These are phyloP conservation scores for Micromonas pusilla DNA, from an alignment of 139 green algal species.

Conservation along the genomic window DNA sequence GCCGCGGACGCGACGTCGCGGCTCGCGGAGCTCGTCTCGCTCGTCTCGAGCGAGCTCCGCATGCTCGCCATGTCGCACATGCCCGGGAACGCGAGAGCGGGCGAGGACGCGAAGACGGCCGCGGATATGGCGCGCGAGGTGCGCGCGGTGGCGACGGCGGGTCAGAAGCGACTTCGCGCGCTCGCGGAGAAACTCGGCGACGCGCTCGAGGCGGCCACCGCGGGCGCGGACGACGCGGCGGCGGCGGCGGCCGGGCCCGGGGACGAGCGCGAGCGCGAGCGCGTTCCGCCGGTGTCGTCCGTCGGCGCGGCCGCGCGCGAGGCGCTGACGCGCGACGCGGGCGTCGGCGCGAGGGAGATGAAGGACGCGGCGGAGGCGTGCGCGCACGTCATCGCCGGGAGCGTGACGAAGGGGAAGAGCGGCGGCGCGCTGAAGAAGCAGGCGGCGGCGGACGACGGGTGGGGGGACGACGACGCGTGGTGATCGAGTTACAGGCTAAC, in stretches of 20 bases:
- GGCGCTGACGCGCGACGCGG: neutral
- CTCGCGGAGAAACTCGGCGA: neutral
- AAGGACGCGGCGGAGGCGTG: slow-evolving; percentile 2
- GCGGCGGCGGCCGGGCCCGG: no score
- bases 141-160: no score
- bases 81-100: no score
- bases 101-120: no score
- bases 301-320: neutral
- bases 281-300: neutral
- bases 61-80: no score
- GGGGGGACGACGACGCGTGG: no score
- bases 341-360: neutral
- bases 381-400: slow-evolving; percentile 16
- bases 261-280: neutral
- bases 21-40: no score
- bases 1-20: no score
- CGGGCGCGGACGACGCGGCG: neutral
- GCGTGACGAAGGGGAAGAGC: slow-evolving; percentile 15
- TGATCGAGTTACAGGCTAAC: no score
- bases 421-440: no score
- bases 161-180: neutral
- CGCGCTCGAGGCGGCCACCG: neutral
- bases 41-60: no score
- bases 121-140: neutral
- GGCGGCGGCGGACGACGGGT: no score